Percentiles rank a stretch among this genome's conserved stretches.
These are phyloP conservation scores for Penicillium manginii DNA, from an alignment of 495 filamentous ascomycete genomes.

Conservation along the genomic window DNA sequence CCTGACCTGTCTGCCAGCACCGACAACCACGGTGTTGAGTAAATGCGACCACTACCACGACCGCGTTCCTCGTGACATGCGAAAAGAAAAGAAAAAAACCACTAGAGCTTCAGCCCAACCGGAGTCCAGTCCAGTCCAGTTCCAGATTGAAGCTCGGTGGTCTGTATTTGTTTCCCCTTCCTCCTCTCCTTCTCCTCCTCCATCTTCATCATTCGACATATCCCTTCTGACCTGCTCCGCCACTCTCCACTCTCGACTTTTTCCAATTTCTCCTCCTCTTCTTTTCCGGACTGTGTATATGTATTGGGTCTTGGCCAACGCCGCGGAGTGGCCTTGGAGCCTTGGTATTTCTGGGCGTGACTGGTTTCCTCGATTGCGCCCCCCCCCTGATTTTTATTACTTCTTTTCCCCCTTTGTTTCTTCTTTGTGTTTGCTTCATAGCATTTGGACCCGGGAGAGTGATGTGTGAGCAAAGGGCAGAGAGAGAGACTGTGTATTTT, in stretches of 20 bases:
- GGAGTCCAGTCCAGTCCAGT: too few relatives aligned
- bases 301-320: slow-evolving; percentile 30
- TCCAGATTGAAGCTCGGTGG: not conserved
- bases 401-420: slow-evolving; percentile 7
- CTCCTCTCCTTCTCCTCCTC: slow-evolving; percentile 10
- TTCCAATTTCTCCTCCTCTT: slow-evolving; percentile 12
- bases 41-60: slow-evolving; percentile 11
- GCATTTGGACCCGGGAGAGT: slow-evolving; percentile 2
- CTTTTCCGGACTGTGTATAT: slow-evolving; percentile 24
- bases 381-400: not conserved
- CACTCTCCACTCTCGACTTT: slow-evolving; percentile 15
- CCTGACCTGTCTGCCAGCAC: slow-evolving; percentile 25
- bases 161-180: slow-evolving; percentile 13
- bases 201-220: slow-evolving; percentile 5
- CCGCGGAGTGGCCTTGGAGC: slow-evolving; percentile 18
- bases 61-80: not conserved
- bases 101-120: too few relatives aligned
- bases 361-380: slow-evolving; percentile 16
- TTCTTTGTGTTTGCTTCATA: slow-evolving; percentile 6
- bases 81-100: not conserved
- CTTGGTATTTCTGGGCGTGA: slow-evolving; percentile 47
- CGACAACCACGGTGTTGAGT: slow-evolving; percentile 49
- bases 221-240: slow-evolving; percentile 9
- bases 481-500: slow-evolving; percentile 16
- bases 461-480: slow-evolving; percentile 14